Evolutionary conservation across 371 early-diverging fungal genomes (phyloP).

Genomic region (Dentiscutata heterogama): DNA sequence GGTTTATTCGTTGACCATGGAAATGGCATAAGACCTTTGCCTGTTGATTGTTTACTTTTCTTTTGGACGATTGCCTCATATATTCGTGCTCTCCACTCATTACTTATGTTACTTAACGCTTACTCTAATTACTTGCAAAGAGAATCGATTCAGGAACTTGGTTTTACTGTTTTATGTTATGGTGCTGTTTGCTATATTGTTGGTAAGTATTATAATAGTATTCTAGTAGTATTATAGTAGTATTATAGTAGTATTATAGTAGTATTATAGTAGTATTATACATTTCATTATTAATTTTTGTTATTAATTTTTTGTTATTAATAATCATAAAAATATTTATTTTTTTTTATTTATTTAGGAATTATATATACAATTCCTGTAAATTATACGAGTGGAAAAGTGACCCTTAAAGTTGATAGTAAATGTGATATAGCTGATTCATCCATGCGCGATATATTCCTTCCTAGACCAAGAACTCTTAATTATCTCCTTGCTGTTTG

Average conservation of each 20-base stretch:
- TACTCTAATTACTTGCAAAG: slow-evolving; percentile 28
- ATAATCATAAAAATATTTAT: neutral
- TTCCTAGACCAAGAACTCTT: slow-evolving; percentile 15
- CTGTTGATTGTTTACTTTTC: slow-evolving; percentile 39
- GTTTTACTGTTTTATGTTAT: slow-evolving; percentile 33
- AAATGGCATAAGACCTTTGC: slow-evolving; percentile 39
- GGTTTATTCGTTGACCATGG: slow-evolving; percentile 42
- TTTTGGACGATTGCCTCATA: slow-evolving; percentile 28
- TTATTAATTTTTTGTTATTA: too few relatives aligned
- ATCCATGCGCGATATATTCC: neutral
- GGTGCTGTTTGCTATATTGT: slow-evolving; percentile 26
- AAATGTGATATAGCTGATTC: neutral
- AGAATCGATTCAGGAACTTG: slow-evolving; percentile 32
- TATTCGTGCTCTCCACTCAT: slow-evolving; percentile 6
- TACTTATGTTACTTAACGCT: slow-evolving; percentile 13
- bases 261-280: too few relatives aligned
- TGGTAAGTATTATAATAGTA: slow-evolving; percentile 33
- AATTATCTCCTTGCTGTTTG: slow-evolving; percentile 5
- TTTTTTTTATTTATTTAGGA: neutral
- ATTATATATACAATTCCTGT: slow-evolving; percentile 44
- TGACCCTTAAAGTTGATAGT: neutral
- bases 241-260: too few relatives aligned
- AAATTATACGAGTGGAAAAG: slow-evolving; percentile 20
- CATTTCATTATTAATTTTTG: too few relatives aligned
- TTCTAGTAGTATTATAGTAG: too few relatives aligned